These are phyloP conservation scores for Penicillium rolfsii DNA, from an alignment of 2,329 filamentous ascomycete species.

Conservation along the genomic window DNA sequence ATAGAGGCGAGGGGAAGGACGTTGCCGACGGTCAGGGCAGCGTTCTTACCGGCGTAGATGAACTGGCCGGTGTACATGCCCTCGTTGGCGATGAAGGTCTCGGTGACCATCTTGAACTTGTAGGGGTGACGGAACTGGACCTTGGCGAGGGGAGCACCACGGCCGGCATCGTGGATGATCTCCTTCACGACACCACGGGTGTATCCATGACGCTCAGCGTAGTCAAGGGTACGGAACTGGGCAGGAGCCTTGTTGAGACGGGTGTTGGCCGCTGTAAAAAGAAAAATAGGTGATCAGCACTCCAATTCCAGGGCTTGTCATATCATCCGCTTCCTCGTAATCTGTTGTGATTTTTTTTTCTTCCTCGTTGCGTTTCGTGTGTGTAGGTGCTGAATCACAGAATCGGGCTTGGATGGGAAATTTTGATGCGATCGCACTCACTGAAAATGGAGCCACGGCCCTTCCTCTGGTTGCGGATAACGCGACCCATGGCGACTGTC, in stretches of 20 bases:
- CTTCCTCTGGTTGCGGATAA: constrained; percentile 78
- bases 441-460: constrained; percentile 79
- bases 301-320: constrained; percentile 21
- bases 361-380: constrained; percentile 20
- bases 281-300: constrained; percentile 40
- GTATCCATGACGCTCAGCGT: constrained; percentile 95
- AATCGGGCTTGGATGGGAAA: constrained; percentile 23
- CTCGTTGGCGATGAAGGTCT: constrained; percentile 99
- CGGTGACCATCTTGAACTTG: constrained; percentile 94
- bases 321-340: constrained; percentile 5
- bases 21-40: constrained; percentile 94
- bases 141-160: constrained; percentile 96
- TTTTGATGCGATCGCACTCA: constrained; percentile 53
- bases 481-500: constrained; percentile 64
- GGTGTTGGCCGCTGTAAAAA: constrained; percentile 70
- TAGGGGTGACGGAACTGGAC: constrained; percentile 98
- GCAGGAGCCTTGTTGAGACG: constrained; percentile 93
- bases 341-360: constrained; percentile 14
- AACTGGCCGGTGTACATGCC: constrained; percentile 99
- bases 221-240: constrained; percentile 97
- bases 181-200: constrained; percentile 97
- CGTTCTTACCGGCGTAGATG: constrained; percentile 99
- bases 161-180: constrained; percentile 98
- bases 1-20: constrained; percentile 91
- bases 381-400: constrained; percentile 17